Percentiles rank a stretch among this genome's conserved stretches.
These are phyloP conservation scores for Pseudogymnoascus sp. DNA, from an alignment of 2,329 filamentous ascomycete genomes.

Conservation along the genomic window DNA sequence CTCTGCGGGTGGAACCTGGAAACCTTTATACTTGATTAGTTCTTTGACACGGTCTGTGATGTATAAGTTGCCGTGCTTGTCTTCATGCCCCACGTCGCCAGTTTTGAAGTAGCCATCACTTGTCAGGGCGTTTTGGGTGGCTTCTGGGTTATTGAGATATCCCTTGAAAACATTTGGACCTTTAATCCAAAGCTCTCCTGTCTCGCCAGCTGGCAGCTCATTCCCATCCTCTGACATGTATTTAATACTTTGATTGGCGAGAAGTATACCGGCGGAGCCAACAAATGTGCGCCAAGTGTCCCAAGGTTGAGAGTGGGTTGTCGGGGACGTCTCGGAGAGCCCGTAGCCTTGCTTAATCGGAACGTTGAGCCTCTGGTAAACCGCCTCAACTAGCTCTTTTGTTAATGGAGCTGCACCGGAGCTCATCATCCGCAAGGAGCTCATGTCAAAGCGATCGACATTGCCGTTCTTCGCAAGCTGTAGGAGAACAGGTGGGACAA, in stretches of 20 bases:
- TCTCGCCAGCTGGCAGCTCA: background rate
- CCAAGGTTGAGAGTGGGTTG: slow-evolving; percentile 61
- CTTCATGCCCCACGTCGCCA: slow-evolving; percentile 39
- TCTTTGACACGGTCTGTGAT: slow-evolving; percentile 27
- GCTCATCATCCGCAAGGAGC: slow-evolving; percentile 71
- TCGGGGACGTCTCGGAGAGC: slow-evolving; percentile 73
- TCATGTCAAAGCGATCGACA: slow-evolving; percentile 70
- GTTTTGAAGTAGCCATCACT: slow-evolving; percentile 31
- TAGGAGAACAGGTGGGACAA: slow-evolving; percentile 75
- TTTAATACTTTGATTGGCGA: background rate
- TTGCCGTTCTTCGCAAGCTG: slow-evolving; percentile 67
- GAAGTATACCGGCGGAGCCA: background rate
- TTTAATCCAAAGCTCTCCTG: slow-evolving; percentile 16
- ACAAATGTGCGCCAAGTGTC: slow-evolving; percentile 42
- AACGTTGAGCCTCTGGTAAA: slow-evolving; percentile 63
- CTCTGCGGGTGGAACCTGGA: slow-evolving; percentile 42
- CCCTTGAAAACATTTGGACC: slow-evolving; percentile 31
- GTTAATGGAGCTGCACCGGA: slow-evolving; percentile 77
- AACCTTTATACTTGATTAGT: slow-evolving; percentile 42
- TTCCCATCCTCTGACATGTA: background rate
- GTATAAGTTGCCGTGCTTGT: slow-evolving; percentile 30
- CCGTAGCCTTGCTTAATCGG: slow-evolving; percentile 86
- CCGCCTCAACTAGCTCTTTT: slow-evolving; percentile 62
- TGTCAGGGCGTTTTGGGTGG: slow-evolving; percentile 22
- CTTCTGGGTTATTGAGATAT: slow-evolving; percentile 29